Percentiles rank a stretch among this genome's conserved stretches.
Evolutionary conservation across 768 basidiomycete species (phyloP).

Genomic region (Mycena olivaceomarginata): DNA sequence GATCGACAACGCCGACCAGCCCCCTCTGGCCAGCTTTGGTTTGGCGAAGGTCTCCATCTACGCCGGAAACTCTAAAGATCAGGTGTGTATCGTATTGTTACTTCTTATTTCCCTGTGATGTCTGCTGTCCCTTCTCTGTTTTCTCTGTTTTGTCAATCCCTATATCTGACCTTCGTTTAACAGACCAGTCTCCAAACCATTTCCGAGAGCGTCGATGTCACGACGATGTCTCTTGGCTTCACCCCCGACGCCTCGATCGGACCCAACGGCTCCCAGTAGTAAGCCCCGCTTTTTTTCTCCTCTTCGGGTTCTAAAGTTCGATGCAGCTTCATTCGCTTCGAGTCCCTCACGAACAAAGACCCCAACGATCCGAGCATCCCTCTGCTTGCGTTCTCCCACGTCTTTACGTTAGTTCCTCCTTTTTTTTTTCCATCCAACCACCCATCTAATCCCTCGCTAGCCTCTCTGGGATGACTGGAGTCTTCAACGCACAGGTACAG

Average conservation of each 20-base stretch:
- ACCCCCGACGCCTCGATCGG: slow-evolving; percentile 72
- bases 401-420: slow-evolving; percentile 76
- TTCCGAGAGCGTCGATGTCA: slow-evolving; percentile 69
- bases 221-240: slow-evolving; percentile 68
- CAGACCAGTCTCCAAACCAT: slow-evolving; percentile 77
- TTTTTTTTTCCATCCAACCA: not conserved
- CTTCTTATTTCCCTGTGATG: no score
- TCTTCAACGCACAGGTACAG: slow-evolving; percentile 74
- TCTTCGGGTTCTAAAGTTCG: slow-evolving; percentile 25
- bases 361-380: slow-evolving; percentile 70
- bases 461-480: slow-evolving; percentile 81
- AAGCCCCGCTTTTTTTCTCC: slow-evolving; percentile 43
- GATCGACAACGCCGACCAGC: slow-evolving; percentile 72
- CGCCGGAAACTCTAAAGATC: slow-evolving; percentile 75
- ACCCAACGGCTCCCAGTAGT: slow-evolving; percentile 76
- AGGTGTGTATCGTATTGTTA: slow-evolving; percentile 63
- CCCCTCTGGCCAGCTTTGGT: slow-evolving; percentile 73
- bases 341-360: slow-evolving; percentile 75
- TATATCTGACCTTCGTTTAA: slow-evolving; percentile 11
- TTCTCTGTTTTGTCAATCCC: not conserved
- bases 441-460: slow-evolving; percentile 56
- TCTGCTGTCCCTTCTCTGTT: no score
- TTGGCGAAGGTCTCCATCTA: slow-evolving; percentile 74
- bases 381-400: slow-evolving; percentile 85
- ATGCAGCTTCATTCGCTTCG: slow-evolving; percentile 85